A percentile compares a stretch with the other conserved stretches of the same genome.
phyloP scores from a whole-genome alignment of 352 stramenopile species.

The Phytophthora syringae region DNA sequence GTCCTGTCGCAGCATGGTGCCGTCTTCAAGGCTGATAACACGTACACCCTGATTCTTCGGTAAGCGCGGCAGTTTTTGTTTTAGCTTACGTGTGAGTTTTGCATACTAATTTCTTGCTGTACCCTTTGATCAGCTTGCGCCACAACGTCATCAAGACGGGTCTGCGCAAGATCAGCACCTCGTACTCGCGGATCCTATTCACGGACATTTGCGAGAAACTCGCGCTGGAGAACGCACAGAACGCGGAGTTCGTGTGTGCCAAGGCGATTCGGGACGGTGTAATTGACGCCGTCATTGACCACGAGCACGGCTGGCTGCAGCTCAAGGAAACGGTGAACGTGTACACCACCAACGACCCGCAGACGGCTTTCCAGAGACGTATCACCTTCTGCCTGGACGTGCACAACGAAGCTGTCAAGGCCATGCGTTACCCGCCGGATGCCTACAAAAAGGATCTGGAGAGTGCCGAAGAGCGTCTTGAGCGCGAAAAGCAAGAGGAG shows the following conservation, averaged over 20 bases:
- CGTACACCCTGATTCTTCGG: conserved; percentile 96
- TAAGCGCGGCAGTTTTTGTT: conserved; percentile 29
- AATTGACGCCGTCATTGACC: conserved; percentile 98
- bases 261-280: conserved; percentile 99
- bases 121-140: conserved; percentile 70
- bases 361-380: conserved; percentile 95
- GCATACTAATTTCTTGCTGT: conserved; percentile 2
- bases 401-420: conserved; percentile 98
- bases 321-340: conserved; percentile 89
- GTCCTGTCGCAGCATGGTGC: conserved; percentile 88
- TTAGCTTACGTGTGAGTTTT: neutral
- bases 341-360: conserved; percentile 94
- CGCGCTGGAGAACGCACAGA: conserved; percentile 91
- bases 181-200: conserved; percentile 93
- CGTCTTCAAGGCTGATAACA: conserved; percentile 94
- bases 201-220: conserved; percentile 95
- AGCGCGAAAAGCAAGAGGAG: conserved; percentile 93
- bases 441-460: conserved; percentile 98
- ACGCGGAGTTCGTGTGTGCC: conserved; percentile 97
- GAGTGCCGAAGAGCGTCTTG: conserved; percentile 89
- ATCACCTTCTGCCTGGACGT: conserved; percentile 99
- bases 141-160: conserved; percentile 99
- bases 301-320: conserved; percentile 94
- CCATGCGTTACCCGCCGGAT: conserved; percentile 97
- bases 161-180: conserved; percentile 96